Conservation (phyloP, 169 alveolate genomes). For the Eimeria acervulina region DNA sequence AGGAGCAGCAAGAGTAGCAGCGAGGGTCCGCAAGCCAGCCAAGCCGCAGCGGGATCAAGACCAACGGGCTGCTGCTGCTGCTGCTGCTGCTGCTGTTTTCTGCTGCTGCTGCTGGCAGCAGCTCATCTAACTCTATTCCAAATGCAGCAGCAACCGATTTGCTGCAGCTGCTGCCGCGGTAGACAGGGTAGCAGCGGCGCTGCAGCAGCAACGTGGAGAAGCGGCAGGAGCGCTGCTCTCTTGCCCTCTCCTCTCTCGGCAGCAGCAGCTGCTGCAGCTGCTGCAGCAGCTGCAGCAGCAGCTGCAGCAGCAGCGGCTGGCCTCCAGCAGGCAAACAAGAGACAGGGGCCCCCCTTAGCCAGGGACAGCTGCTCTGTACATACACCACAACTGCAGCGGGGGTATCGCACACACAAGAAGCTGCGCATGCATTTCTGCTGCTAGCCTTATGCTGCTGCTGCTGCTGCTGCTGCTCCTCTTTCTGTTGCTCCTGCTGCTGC, state of each 20-base stretch:
- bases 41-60: background rate
- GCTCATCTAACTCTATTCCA: background rate
- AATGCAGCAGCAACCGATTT: background rate
- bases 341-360: constrained; percentile 41
- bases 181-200: background rate
- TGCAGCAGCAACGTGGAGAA: background rate
- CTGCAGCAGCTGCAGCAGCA: constrained; percentile 70
- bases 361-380: constrained; percentile 48
- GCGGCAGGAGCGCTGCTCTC: background rate
- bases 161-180: background rate
- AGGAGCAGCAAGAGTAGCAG: background rate
- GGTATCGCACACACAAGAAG: background rate
- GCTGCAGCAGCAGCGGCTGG: constrained; percentile 50
- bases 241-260: background rate
- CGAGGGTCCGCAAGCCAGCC: constrained; percentile 7
- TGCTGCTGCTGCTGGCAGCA: constrained; percentile 14
- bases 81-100: constrained; percentile 11
- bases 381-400: constrained; percentile 43
- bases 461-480: background rate
- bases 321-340: background rate
- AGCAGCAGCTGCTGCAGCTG: constrained; percentile 27
- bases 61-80: too few species aligned
- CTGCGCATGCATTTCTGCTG: too few species aligned
- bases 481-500: background rate
- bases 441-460: background rate